phyloP scores from a whole-genome alignment of 108 stramenopile genomes.

The Fragilaria crotonensis region DNA sequence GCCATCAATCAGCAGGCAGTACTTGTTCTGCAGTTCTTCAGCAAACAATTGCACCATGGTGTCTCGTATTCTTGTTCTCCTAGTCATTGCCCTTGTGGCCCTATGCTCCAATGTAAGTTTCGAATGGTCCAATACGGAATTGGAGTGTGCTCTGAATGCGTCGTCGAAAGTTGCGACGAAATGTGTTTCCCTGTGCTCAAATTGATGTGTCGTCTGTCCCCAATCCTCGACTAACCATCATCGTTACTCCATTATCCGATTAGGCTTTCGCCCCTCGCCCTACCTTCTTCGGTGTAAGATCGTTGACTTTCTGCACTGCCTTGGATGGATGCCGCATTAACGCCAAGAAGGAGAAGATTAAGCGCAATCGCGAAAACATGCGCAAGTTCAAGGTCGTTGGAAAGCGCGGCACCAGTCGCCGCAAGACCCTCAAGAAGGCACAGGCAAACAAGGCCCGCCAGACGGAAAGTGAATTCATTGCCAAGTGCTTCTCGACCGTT shows the following conservation, averaged over 20 bases:
- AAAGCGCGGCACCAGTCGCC: slow-evolving; percentile 64
- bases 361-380: slow-evolving; percentile 89
- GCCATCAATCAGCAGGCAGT: background rate
- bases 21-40: background rate
- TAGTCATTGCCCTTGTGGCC: slow-evolving; percentile 21
- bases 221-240: background rate
- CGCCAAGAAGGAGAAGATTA: slow-evolving; percentile 85
- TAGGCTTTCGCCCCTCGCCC: slow-evolving; percentile 34
- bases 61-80: slow-evolving; percentile 25
- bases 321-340: slow-evolving; percentile 73
- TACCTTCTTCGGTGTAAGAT: slow-evolving; percentile 5
- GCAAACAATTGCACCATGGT: slow-evolving; percentile 5
- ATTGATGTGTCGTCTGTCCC: too few relatives aligned
- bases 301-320: slow-evolving; percentile 20
- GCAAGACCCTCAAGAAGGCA: slow-evolving; percentile 79
- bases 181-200: background rate
- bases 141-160: background rate
- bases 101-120: slow-evolving; percentile 25
- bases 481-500: slow-evolving; percentile 77
- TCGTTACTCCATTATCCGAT: background rate
- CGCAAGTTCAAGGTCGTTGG: slow-evolving; percentile 77
- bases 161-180: background rate
- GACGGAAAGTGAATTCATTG: slow-evolving; percentile 79
- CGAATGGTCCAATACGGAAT: background rate
- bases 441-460: slow-evolving; percentile 62